A percentile compares a stretch with the other conserved stretches of the same genome.
These are phyloP conservation scores for Kalmusia sp. DNA, from an alignment of 2,329 filamentous ascomycete genomes.

Conservation along the genomic window DNA sequence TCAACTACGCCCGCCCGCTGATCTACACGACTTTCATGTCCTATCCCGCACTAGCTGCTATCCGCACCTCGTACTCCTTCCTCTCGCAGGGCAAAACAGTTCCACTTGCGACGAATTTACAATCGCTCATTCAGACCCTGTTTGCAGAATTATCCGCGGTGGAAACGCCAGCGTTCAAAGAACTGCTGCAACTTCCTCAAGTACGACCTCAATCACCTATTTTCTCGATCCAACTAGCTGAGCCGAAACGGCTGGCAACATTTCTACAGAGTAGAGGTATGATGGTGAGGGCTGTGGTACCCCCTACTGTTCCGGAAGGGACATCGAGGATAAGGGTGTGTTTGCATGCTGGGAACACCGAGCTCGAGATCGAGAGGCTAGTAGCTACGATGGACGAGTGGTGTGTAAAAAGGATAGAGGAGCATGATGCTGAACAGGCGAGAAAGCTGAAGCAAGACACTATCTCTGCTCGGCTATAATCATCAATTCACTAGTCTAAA, in stretches of 20 bases:
- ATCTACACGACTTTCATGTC: constrained; percentile 54
- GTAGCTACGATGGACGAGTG: constrained; percentile 39
- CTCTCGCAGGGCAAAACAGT: constrained; percentile 29
- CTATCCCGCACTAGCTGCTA: constrained; percentile 50
- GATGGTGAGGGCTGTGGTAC: constrained; percentile 47
- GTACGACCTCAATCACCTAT: constrained; percentile 40
- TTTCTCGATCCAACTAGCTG: constrained; percentile 39
- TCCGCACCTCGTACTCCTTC: constrained; percentile 43
- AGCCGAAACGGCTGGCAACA: constrained; percentile 35
- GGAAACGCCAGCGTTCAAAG: constrained; percentile 14
- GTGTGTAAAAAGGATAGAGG: constrained; percentile 20
- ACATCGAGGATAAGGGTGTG: constrained; percentile 49
- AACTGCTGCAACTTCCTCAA: constrained; percentile 28
- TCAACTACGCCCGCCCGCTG: constrained; percentile 49
- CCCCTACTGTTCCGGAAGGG: constrained; percentile 51
- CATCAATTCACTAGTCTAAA: not conserved
- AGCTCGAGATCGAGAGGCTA: constrained; percentile 42
- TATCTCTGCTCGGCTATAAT: not conserved
- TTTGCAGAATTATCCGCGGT: constrained; percentile 26
- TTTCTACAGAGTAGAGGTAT: constrained; percentile 37
- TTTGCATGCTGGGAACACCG: constrained; percentile 52
- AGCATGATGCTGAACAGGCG: constrained; percentile 1
- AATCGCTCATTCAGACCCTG: constrained; percentile 27
- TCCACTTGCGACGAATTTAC: constrained; percentile 30
- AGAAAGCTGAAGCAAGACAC: not conserved